Percentiles rank a stretch among this genome's conserved stretches.
These are phyloP conservation scores for Phytophthora aleatoria DNA, from an alignment of 352 stramenopile species.

Conservation along the genomic window DNA sequence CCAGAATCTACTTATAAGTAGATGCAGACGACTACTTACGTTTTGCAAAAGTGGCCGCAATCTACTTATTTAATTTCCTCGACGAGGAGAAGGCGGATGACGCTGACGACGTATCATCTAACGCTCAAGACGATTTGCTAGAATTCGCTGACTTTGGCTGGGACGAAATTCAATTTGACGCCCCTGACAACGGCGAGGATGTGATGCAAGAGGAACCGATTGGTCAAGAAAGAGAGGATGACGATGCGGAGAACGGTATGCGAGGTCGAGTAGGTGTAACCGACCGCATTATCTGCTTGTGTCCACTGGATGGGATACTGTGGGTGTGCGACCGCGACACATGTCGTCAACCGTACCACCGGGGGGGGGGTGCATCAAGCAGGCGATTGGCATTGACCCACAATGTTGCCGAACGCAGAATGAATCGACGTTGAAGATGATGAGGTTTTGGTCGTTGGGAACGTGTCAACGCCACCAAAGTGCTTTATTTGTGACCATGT, in stretches of 20 bases:
- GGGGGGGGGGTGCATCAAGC: neutral
- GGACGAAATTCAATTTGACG: neutral
- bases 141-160: neutral
- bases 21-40: too few species aligned
- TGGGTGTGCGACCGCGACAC: neutral
- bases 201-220: neutral
- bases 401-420: neutral
- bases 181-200: neutral
- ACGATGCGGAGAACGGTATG: neutral
- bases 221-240: neutral
- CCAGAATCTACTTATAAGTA: too few species aligned
- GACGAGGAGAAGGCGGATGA: neutral
- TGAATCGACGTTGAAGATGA: conserved; percentile 3
- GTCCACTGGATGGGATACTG: neutral
- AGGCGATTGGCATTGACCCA: neutral
- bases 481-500: neutral
- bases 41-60: too few species aligned
- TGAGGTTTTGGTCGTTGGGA: neutral
- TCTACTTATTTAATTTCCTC: too few species aligned
- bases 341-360: conserved; percentile 8
- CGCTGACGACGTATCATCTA: neutral
- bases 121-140: neutral
- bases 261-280: neutral
- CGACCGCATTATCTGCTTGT: conserved; percentile 1
- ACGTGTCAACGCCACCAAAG: neutral